Evolutionary conservation across 2,329 filamentous ascomycete genomes (phyloP), one percentile per base, ranked within the genome.

Genomic region (Magnaporthiopsis rhizophila): DNA sequence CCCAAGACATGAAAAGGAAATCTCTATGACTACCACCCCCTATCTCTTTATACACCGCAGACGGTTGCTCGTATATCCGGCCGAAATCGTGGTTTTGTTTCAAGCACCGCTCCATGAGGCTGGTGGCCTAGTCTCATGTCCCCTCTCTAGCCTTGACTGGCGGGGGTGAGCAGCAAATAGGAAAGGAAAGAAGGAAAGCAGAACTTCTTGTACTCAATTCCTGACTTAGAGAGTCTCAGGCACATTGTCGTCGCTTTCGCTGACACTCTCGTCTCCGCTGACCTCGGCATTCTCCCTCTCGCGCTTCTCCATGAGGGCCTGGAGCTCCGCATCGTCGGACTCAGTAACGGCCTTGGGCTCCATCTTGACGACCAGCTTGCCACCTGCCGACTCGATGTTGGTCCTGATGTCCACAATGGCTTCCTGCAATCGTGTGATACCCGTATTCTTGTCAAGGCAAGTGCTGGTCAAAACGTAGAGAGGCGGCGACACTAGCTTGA

Each of bases 321-420:
- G 92, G 69, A 99, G 83, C 79, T 97, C 93, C 32, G 94, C 95
- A 74, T 99, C 95, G 73, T 99, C 96, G 77, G 92, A 96, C 84
- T 98, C 96, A 1, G 95, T 99, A 67, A 99, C 95, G 5, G 96
- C 95, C 87, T 98, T 98, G 70, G 95, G 95, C 72, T 95, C 93
- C 95, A 99, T 99, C 87, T 96, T 97, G 71, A 97, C 89, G 58
- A 89, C 85, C 73, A 94, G 89, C 74, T 86, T 87, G 67, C 95
- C 95, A 64, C 90, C 90, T 0, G 90, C 85, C 59, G 78, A 82
- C 74, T 88, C 86, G 74, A 99, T 99, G 76, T 84, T 92, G 73
- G 81, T 84, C 71, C 89, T 85, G 72, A 99, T 93, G 71, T 93
- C 91, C 72, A 90, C 83, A 71, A 99, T 99, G 24, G 95, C 92